A percentile compares a stretch with the other conserved stretches of the same genome.
Evolutionary conservation across 768 basidiomycete species (phyloP).

Genomic region (Dentipellis sp.): DNA sequence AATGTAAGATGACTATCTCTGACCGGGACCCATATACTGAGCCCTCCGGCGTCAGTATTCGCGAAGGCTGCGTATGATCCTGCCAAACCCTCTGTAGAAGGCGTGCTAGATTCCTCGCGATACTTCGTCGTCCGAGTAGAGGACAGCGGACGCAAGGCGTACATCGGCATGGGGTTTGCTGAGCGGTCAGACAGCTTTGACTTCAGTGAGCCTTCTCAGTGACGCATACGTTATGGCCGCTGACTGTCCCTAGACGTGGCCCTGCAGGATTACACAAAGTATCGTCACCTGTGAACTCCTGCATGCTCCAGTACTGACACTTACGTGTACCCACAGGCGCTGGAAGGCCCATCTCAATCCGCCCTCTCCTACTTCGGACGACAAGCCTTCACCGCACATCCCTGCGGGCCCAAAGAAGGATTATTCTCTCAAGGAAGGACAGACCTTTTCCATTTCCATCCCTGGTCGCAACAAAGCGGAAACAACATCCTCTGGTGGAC

Average conservation of each 20-base stretch:
- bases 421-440: conserved; percentile 88
- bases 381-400: conserved; percentile 53
- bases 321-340: conserved; percentile 33
- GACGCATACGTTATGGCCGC: background rate
- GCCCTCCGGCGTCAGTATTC: conserved; percentile 46
- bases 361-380: conserved; percentile 28
- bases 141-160: conserved; percentile 79
- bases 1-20: conserved; percentile 40
- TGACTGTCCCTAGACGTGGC: conserved; percentile 53
- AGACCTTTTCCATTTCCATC: conserved; percentile 87
- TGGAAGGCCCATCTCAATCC: conserved; percentile 56
- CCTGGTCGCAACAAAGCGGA: conserved; percentile 56
- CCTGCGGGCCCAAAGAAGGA: conserved; percentile 84
- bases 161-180: conserved; percentile 88
- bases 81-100: conserved; percentile 77
- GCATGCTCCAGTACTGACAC: conserved; percentile 4
- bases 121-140: conserved; percentile 93
- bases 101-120: conserved; percentile 90
- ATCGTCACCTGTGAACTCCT: conserved; percentile 10
- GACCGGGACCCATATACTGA: conserved; percentile 2
- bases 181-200: conserved; percentile 88
- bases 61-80: conserved; percentile 80
- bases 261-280: conserved; percentile 83
- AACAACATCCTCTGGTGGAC: conserved; percentile 20
- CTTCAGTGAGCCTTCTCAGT: conserved; percentile 55